These are phyloP conservation scores for Lepidium didymum DNA, from an alignment of 345 rosid species.

Conservation along the genomic window DNA sequence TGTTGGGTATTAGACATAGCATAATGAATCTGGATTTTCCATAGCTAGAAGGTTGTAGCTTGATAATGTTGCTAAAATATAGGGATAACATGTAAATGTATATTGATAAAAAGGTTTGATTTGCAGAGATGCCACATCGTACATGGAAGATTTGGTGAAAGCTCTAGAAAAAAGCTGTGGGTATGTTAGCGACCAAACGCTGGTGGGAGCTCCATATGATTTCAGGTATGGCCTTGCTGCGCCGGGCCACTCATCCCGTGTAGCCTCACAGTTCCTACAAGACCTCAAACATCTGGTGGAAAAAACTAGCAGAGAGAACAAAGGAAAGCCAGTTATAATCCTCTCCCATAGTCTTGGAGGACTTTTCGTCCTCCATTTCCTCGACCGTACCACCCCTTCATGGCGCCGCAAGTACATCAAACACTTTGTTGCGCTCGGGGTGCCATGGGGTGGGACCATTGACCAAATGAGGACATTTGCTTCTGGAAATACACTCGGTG, in stretches of 20 bases:
- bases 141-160: conserved; percentile 65
- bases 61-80: background rate
- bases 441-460: conserved; percentile 83
- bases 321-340: conserved; percentile 66
- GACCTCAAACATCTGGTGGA: conserved; percentile 61
- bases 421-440: conserved; percentile 66
- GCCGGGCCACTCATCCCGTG: conserved; percentile 52
- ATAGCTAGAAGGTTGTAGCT: background rate
- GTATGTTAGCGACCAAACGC: conserved; percentile 47
- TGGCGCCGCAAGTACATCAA: conserved; percentile 64
- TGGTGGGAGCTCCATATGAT: conserved; percentile 88
- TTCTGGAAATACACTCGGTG: conserved; percentile 58
- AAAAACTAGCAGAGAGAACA: conserved; percentile 43
- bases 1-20: background rate
- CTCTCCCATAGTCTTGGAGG: conserved; percentile 89
- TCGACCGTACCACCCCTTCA: conserved; percentile 46
- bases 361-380: conserved; percentile 59
- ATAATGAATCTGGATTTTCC: background rate
- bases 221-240: conserved; percentile 78
- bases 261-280: conserved; percentile 54
- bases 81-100: background rate
- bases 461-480: conserved; percentile 61
- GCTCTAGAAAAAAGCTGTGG: conserved; percentile 48
- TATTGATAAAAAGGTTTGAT: background rate
- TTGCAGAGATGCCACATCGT: conserved; percentile 36